Evolutionary conservation across 306 rosid genomes (phyloP).

Genomic region (Prunus davidiana): DNA sequence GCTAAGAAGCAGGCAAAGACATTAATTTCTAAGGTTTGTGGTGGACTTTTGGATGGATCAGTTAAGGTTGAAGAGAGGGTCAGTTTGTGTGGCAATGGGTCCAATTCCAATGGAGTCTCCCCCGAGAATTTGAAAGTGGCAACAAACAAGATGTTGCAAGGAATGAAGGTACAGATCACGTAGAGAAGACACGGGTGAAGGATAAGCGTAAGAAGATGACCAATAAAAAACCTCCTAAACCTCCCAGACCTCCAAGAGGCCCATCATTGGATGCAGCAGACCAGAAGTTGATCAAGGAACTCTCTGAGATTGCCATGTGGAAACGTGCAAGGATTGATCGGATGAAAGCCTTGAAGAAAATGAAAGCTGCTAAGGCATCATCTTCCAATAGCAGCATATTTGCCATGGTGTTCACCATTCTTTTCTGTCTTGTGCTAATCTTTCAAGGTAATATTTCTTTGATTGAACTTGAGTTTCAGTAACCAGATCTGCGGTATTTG

Average conservation of each 20-base stretch:
- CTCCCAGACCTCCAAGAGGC: constrained; percentile 92
- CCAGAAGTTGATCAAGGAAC: constrained; percentile 70
- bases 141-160: constrained; percentile 35
- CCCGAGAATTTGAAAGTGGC: constrained; percentile 33
- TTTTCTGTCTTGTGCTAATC: constrained; percentile 73
- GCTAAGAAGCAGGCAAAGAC: constrained; percentile 38
- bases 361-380: constrained; percentile 61
- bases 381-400: constrained; percentile 51
- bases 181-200: constrained; percentile 41
- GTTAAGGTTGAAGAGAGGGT: constrained; percentile 39
- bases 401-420: constrained; percentile 68
- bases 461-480: neutral
- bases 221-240: constrained; percentile 71
- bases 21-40: constrained; percentile 36
- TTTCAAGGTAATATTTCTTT: constrained; percentile 60
- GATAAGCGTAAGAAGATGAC: constrained; percentile 67
- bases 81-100: constrained; percentile 35
- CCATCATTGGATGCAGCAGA: constrained; percentile 87
- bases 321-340: constrained; percentile 80
- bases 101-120: constrained; percentile 31
- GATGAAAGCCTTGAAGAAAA: constrained; percentile 73
- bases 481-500: neutral
- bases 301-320: constrained; percentile 73
- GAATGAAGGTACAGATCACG: constrained; percentile 24
- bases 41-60: constrained; percentile 46